Percentiles rank a stretch among this genome's conserved stretches.
phyloP scores from a whole-genome alignment of 176 grass and related monocot genomes.

The Coix lacrymajobi region DNA sequence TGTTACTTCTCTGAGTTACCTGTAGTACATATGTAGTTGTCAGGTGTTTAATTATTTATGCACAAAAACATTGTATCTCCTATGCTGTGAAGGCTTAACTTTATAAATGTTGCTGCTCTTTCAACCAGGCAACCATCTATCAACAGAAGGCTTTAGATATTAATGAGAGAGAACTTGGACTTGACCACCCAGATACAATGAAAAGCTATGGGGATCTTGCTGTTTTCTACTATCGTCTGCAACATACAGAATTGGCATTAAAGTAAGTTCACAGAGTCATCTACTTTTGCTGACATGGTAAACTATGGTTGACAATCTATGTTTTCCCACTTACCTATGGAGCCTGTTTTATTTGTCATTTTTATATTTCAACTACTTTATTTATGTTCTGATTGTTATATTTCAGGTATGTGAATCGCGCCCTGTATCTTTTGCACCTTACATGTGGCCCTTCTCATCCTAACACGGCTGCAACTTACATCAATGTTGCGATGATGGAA shows the following conservation, averaged over 20 bases:
- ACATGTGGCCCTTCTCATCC: conserved; percentile 96
- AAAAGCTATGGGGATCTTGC: conserved; percentile 99
- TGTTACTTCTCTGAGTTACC: background rate
- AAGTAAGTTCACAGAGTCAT: conserved; percentile 52
- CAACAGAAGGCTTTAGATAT: conserved; percentile 99
- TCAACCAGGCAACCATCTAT: conserved; percentile 90
- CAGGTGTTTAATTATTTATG: background rate
- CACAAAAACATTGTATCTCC: background rate
- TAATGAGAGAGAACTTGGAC: conserved; percentile 97
- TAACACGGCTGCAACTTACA: conserved; percentile 98
- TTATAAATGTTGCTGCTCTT: conserved; percentile 27
- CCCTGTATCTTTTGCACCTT: conserved; percentile 89
- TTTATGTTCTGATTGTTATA: conserved; percentile 10
- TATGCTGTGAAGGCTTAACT: conserved; percentile 15
- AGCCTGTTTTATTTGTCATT: conserved; percentile 1
- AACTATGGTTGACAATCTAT: background rate
- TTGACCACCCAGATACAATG: conserved; percentile 99
- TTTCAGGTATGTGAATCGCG: conserved; percentile 95
- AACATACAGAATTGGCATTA: conserved; percentile 94
- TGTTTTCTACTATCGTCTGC: conserved; percentile 99
- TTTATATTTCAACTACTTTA: background rate
- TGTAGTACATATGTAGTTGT: background rate
- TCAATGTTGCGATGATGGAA: conserved; percentile 99
- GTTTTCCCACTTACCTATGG: conserved; percentile 9
- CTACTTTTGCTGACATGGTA: conserved; percentile 17